Percentiles rank a stretch among this genome's conserved stretches.
phyloP scores from a whole-genome alignment of 352 stramenopile species.

The Phytophthora citricola region DNA sequence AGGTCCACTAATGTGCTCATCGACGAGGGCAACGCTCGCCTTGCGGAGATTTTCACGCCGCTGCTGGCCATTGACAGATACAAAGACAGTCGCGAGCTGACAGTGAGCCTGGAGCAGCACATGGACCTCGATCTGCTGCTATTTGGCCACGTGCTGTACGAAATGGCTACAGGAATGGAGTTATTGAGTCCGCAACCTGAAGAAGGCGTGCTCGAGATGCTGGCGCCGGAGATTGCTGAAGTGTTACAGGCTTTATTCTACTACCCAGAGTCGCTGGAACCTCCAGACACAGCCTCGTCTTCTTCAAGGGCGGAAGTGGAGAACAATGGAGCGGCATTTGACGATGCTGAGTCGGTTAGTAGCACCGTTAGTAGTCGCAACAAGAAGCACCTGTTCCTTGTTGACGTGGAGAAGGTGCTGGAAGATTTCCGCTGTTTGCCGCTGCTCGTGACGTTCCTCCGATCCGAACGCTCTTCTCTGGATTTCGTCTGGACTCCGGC shows the following conservation, averaged over 20 bases:
- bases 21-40: slow-evolving; percentile 60
- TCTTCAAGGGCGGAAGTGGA: slow-evolving; percentile 10
- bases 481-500: slow-evolving; percentile 71
- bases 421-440: slow-evolving; percentile 51
- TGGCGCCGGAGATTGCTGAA: slow-evolving; percentile 64
- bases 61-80: slow-evolving; percentile 70
- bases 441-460: slow-evolving; percentile 39
- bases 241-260: slow-evolving; percentile 69
- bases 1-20: slow-evolving; percentile 71
- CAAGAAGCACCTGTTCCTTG: slow-evolving; percentile 45
- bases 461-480: slow-evolving; percentile 63
- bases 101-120: slow-evolving; percentile 64
- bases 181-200: slow-evolving; percentile 50
- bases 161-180: slow-evolving; percentile 78
- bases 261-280: slow-evolving; percentile 14
- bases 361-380: slow-evolving; percentile 30
- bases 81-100: slow-evolving; percentile 57
- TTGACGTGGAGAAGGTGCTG: slow-evolving; percentile 51
- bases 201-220: slow-evolving; percentile 53
- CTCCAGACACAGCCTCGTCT: slow-evolving; percentile 7
- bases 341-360: slow-evolving; percentile 27
- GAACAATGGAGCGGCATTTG: slow-evolving; percentile 18
- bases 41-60: slow-evolving; percentile 71
- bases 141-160: slow-evolving; percentile 77
- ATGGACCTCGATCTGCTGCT: slow-evolving; percentile 77